Conservation (phyloP, 2,329 filamentous ascomycete genomes). For the Ophiostoma sp. region DNA sequence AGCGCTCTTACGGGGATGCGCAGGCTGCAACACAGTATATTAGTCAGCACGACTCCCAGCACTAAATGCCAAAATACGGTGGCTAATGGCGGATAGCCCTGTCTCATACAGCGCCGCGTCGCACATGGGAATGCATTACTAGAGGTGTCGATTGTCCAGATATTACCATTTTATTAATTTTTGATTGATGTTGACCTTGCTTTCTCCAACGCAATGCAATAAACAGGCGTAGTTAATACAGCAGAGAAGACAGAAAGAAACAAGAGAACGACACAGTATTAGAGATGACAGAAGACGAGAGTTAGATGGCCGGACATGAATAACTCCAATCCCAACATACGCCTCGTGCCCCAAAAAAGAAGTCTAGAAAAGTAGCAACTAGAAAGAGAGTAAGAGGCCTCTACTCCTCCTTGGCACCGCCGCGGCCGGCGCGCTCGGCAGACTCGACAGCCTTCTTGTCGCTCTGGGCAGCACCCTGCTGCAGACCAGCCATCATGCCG, state of each 20-base stretch:
- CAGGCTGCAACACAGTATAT: neutral
- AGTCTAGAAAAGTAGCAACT: neutral
- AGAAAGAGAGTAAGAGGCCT: neutral
- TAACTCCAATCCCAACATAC: neutral
- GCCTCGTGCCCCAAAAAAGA: too few relatives aligned
- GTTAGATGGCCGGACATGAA: neutral
- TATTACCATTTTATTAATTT: neutral
- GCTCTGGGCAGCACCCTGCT: conserved; percentile 71
- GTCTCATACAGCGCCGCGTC: neutral
- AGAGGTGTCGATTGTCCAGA: neutral
- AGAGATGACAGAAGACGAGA: neutral
- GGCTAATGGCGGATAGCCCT: too few relatives aligned
- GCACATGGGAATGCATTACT: neutral
- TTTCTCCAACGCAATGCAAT: neutral
- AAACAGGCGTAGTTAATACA: neutral
- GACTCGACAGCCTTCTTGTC: conserved; percentile 85
- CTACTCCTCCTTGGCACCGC: conserved; percentile 69
- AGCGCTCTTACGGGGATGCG: neutral
- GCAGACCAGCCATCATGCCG: conserved; percentile 76
- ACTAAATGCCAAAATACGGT: neutral
- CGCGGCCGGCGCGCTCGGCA: conserved; percentile 68
- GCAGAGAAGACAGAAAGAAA: neutral
- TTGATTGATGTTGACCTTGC: neutral
- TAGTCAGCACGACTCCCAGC: neutral
- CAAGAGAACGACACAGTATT: neutral